phyloP scores from a whole-genome alignment of 1,284 basidiomycete genomes.

The Polyporus tsugae region DNA sequence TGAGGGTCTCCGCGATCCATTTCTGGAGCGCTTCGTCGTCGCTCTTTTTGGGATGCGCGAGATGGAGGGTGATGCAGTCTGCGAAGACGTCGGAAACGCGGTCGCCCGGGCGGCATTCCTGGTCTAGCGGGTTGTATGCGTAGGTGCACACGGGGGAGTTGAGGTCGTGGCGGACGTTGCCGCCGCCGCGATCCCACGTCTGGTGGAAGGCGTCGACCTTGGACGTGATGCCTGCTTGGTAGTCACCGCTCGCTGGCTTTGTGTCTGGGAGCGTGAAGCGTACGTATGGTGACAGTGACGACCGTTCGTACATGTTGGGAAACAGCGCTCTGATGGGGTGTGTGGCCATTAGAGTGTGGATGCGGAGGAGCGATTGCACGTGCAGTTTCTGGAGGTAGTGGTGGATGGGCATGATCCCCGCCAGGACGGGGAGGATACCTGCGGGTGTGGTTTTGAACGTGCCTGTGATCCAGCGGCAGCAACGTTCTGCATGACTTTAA shows the following conservation, averaged over 20 bases:
- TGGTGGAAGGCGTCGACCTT: neutral
- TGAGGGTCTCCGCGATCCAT: neutral
- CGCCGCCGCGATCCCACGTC: neutral
- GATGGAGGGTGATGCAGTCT: neutral
- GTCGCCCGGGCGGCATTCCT: neutral
- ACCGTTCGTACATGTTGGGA: neutral
- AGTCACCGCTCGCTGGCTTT: neutral
- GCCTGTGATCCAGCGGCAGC: slow-evolving; percentile 32
- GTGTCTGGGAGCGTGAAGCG: neutral
- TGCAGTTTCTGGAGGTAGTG: neutral
- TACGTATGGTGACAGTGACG: neutral
- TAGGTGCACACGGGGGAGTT: neutral
- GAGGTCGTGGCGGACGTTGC: neutral
- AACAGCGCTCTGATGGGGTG: neutral
- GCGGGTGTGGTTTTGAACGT: slow-evolving; percentile 29
- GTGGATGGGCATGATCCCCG: neutral
- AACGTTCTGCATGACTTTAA: slow-evolving; percentile 23
- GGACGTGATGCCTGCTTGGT: neutral
- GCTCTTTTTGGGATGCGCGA: neutral
- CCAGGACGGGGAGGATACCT: neutral
- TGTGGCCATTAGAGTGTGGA: neutral
- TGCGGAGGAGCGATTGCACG: neutral
- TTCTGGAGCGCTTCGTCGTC: neutral
- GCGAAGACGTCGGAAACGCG: neutral
- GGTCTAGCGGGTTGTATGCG: neutral